Base-by-base conservation (phyloP, 768 basidiomycete species). In the Suillus hirtellus region DNA sequence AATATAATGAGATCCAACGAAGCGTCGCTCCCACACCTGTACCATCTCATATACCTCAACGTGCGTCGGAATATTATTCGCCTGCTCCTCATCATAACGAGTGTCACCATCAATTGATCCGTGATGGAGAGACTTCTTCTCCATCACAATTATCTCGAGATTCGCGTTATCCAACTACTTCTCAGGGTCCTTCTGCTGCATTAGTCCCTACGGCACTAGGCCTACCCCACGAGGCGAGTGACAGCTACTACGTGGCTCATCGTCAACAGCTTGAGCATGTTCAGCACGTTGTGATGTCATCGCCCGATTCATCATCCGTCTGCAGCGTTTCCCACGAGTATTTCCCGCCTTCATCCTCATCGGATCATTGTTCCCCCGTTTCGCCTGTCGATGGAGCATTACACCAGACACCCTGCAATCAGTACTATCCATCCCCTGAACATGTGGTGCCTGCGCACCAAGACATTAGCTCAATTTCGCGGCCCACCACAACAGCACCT, bases 41-140 rank as follows among this genome's bases (percentile, higher is more conserved):
- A 40, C 63, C 72, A 62, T 62, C 59, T 65, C 72, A 71, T 37
- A 49, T 63, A 35, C 55, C 35, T 70, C 74, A 64, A 75, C 72
- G 71, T 74, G 73, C 74, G 63, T 71, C 73, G 59, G 75, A 70
- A 66, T 75, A 76, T 73, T 75, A 75, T 68, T 73, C 76, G 64
- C 60, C 72, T 61, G 37, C 71, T 61, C 61, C 75, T 64, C 56
- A 3, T 27, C 56, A 58, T 58, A 19, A 58, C 27, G 56, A 42
- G 17, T 12, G 38, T 11, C 40, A 31, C 17, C 24, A 58, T 58
- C 56, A 58, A 42, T 58, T 58, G 56, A 58, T 58, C 38, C 9
- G 24, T 58, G 56, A 58, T 58, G 56, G 27, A 58, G 38, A 56
- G 9, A 3, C 24, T 27, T 58, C 24, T 27, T 58, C 56, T 58